Conservation (phyloP, 352 stramenopile species). For the Phytopythium vexans region DNA sequence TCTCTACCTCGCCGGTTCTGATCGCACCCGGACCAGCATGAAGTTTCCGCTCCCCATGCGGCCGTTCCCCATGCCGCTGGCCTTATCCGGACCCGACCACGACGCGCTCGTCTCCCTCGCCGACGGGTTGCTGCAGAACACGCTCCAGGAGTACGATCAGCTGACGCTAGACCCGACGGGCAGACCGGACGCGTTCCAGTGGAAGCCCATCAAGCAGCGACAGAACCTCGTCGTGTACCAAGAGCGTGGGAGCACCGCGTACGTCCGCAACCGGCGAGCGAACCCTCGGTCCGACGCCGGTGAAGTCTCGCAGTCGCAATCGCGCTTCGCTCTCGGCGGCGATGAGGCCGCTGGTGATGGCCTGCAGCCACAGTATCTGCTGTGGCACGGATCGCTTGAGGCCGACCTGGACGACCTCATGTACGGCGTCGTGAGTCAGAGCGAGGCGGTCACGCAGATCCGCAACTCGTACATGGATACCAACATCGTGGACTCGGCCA, state of each 20-base stretch:
- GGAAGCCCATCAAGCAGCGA: slow-evolving; percentile 27
- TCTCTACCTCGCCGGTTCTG: slow-evolving; percentile 5
- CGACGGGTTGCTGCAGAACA: slow-evolving; percentile 16
- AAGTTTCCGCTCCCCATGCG: slow-evolving; percentile 9
- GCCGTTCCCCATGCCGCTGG: slow-evolving; percentile 23
- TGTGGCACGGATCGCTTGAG: slow-evolving; percentile 24
- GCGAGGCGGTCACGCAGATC: slow-evolving; percentile 21
- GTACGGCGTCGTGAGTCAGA: slow-evolving; percentile 31
- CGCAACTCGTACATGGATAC: slow-evolving; percentile 25
- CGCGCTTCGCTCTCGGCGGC: not conserved
- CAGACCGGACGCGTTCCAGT: slow-evolving; percentile 17
- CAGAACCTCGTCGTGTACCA: slow-evolving; percentile 25
- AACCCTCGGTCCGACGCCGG: not conserved
- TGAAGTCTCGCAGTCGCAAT: slow-evolving; percentile 4
- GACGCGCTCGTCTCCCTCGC: slow-evolving; percentile 16
- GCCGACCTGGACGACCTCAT: slow-evolving; percentile 30
- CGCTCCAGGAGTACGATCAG: slow-evolving; percentile 26
- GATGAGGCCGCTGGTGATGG: not conserved
- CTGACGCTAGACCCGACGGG: slow-evolving; percentile 19
- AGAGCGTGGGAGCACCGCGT: slow-evolving; percentile 3
- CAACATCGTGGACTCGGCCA: slow-evolving; percentile 22
- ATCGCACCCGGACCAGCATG: not conserved
- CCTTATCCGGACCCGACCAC: slow-evolving; percentile 21
- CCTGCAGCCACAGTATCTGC: slow-evolving; percentile 17
- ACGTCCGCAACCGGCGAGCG: not conserved